Base-by-base conservation (phyloP, 2,329 filamentous ascomycete genomes). In the Keithomyces neogunnii region DNA sequence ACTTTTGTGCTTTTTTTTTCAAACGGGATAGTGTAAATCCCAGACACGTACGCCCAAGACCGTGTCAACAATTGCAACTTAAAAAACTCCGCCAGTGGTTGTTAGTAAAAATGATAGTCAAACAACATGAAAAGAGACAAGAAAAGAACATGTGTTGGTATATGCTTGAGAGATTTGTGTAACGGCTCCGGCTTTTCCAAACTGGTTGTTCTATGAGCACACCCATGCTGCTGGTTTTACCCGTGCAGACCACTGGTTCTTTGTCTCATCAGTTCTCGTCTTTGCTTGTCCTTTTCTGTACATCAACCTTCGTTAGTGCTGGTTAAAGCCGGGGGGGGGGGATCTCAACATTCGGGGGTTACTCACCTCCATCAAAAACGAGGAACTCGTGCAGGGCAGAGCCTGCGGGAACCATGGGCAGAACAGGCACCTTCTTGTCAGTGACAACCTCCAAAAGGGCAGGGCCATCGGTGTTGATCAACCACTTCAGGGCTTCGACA, bases 341-440 rank as follows among this genome's bases (percentile, higher is more conserved):
- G 19, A 19, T 19, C 6, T 8, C 6, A 35, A 29, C 4, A 7
- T 32, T 4, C 6, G 46, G 3, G 28, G 28, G 3, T 4, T 40
- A 59, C 66, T 59, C 60, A 66, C 66, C 66, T 54, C 57, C 60
- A 40, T 70, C 68, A 45, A 58, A 58, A 29, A 62, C 57, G 40
- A 97, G 77, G 73, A 97, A 96, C 70, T 97, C 93, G 66, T 97
- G 89, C 62, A 99, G 77, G 53, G 79, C 92, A 55, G 81, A 85
- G 38, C 93, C 93, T 39, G 82, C 85, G 3, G 92, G 92, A 45
- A 99, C 93, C 93, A 97, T 97, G 38, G 93, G 93, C 63, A 97
- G 74, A n/a, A 99, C 92, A 45, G 92, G 92, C 30, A 93, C 86
- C 80, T 93, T 86, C 73, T 85, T 86, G 69, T 97, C 93, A 3